Percentiles rank a stretch among this genome's conserved stretches.
These are phyloP conservation scores for Paraleonurus japonicus DNA, from an alignment of 257 asterid genomes.

Conservation along the genomic window DNA sequence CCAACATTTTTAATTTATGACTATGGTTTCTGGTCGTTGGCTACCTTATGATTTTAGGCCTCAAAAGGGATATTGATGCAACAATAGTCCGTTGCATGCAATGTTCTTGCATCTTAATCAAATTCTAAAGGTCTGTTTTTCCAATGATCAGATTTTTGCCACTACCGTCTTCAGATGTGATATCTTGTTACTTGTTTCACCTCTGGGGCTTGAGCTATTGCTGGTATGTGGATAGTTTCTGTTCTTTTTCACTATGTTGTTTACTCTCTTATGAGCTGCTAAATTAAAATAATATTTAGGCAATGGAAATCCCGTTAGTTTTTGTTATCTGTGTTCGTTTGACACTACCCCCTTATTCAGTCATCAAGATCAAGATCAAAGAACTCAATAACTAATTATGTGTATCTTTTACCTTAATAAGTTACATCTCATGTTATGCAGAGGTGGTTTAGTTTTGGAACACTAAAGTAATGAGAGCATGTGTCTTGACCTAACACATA, in stretches of 20 bases:
- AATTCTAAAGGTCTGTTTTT: constrained; percentile 33
- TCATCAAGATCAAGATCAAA: neutral
- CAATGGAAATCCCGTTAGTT: neutral
- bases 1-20: neutral
- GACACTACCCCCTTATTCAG: neutral
- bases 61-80: neutral
- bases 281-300: neutral
- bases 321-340: neutral
- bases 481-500: neutral
- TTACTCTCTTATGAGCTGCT: neutral
- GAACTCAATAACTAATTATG: neutral
- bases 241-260: constrained; percentile 1
- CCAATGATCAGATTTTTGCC: constrained; percentile 67
- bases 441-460: constrained; percentile 1
- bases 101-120: constrained; percentile 4
- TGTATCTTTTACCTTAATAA: neutral
- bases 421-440: neutral
- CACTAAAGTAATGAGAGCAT: neutral
- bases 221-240: constrained; percentile 55
- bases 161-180: constrained; percentile 90
- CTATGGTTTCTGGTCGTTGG: neutral
- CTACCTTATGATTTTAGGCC: neutral
- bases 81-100: neutral
- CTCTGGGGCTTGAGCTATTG: constrained; percentile 78
- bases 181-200: constrained; percentile 71